Evolutionary conservation across 2,329 filamentous ascomycete genomes (phyloP).

Genomic region (Zasmidium cellare): DNA sequence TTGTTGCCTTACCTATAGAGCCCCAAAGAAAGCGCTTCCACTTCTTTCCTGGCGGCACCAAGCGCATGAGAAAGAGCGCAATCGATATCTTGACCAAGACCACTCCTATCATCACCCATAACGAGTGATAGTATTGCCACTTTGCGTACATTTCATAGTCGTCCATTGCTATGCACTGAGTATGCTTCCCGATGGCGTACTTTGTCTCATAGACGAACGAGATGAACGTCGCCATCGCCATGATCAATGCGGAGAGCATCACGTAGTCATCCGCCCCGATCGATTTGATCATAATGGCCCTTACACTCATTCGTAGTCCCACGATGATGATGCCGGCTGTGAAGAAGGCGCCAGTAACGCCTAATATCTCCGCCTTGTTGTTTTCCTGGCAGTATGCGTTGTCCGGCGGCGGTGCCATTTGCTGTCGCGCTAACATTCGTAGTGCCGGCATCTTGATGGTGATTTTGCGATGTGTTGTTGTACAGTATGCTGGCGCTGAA

Average conservation of each 20-base stretch:
- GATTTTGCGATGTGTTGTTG: background rate
- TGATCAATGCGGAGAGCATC: constrained; percentile 45
- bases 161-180: constrained; percentile 22
- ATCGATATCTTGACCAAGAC: constrained; percentile 51
- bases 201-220: constrained; percentile 48
- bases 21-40: constrained; percentile 46
- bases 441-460: constrained; percentile 1
- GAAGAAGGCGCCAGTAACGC: constrained; percentile 24
- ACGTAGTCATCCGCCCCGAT: constrained; percentile 52
- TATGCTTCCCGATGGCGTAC: constrained; percentile 51
- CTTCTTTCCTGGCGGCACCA: constrained; percentile 41
- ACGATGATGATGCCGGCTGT: constrained; percentile 22
- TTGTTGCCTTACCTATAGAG: constrained; percentile 40
- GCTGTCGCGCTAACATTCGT: constrained; percentile 5
- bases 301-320: constrained; percentile 36
- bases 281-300: constrained; percentile 48
- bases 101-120: constrained; percentile 49
- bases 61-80: constrained; percentile 46
- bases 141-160: constrained; percentile 41
- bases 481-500: background rate
- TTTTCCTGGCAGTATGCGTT: constrained; percentile 26
- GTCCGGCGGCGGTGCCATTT: constrained; percentile 10
- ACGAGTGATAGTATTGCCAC: constrained; percentile 48
- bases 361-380: constrained; percentile 25
- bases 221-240: constrained; percentile 33